Evolutionary conservation across 1,284 basidiomycete genomes (phyloP).

Genomic region (Ganoderma multipileum): DNA sequence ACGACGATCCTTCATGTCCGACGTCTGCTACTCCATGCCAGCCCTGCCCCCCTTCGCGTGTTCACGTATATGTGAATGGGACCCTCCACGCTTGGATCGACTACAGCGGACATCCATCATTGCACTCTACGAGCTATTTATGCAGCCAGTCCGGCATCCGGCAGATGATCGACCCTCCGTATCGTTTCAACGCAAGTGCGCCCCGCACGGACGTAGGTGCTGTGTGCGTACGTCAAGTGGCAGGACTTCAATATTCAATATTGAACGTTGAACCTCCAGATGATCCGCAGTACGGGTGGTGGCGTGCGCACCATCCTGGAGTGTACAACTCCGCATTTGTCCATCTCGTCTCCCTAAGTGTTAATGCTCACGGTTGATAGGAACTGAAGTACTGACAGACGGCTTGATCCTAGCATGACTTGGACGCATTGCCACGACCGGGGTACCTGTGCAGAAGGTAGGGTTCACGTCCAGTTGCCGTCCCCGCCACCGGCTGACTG

Average conservation of each 20-base stretch:
- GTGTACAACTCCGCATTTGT: background rate
- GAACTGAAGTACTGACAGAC: background rate
- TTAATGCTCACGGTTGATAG: too few species aligned
- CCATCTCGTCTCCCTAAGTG: background rate
- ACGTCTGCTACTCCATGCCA: background rate
- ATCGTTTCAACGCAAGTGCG: too few species aligned
- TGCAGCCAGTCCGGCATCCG: background rate
- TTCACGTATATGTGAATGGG: background rate
- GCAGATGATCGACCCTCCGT: background rate
- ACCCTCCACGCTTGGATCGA: background rate
- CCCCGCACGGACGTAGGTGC: background rate
- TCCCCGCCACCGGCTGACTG: background rate
- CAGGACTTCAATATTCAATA: background rate
- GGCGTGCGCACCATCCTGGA: background rate
- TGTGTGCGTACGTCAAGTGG: background rate
- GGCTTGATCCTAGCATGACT: background rate
- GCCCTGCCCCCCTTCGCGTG: background rate
- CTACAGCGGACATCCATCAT: background rate
- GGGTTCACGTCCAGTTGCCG: background rate
- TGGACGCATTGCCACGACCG: background rate
- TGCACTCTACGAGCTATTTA: background rate
- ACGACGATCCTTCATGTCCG: slow-evolving; percentile 2
- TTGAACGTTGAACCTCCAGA: background rate
- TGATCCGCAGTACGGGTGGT: background rate
- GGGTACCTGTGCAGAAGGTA: background rate